Evolutionary conservation across 2,329 filamentous ascomycete genomes (phyloP).

Genomic region (Cryphonectria parasitica): DNA sequence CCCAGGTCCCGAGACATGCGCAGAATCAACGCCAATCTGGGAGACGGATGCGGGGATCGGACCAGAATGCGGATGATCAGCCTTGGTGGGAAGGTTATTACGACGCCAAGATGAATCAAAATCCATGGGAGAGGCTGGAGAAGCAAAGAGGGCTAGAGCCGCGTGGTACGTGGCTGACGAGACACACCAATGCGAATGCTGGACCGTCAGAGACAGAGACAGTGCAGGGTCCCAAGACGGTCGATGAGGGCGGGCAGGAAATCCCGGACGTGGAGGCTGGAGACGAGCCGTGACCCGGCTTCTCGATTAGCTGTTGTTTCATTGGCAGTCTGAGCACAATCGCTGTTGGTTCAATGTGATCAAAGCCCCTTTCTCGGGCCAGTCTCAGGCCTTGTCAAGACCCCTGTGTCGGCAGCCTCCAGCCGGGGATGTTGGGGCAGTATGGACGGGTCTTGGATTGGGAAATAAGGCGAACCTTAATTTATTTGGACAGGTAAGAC

Average conservation of each 20-base stretch:
- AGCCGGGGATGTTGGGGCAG: background rate
- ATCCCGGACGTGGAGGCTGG: background rate
- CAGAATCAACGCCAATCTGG: conserved; percentile 34
- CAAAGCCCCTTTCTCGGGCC: background rate
- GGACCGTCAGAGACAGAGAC: background rate
- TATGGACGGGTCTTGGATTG: background rate
- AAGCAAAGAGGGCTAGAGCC: conserved; percentile 47
- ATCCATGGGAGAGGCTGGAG: conserved; percentile 70
- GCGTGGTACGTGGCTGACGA: conserved; percentile 50
- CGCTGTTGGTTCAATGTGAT: conserved; percentile 1
- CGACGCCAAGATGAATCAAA: conserved; percentile 69
- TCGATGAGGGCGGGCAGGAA: background rate
- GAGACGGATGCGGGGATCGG: conserved; percentile 42
- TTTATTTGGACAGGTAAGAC: background rate
- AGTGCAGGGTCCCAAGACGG: background rate
- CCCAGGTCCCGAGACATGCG: background rate
- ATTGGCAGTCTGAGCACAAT: background rate
- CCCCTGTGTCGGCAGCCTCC: background rate
- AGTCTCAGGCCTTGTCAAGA: background rate
- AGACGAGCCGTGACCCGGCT: background rate
- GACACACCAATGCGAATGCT: conserved; percentile 24
- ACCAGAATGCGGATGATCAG: background rate
- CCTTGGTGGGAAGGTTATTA: conserved; percentile 71
- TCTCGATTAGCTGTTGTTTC: background rate
- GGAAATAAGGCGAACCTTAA: background rate